Conservation (phyloP, 2,329 filamentous ascomycete genomes). For the Verticillium dahliae region DNA sequence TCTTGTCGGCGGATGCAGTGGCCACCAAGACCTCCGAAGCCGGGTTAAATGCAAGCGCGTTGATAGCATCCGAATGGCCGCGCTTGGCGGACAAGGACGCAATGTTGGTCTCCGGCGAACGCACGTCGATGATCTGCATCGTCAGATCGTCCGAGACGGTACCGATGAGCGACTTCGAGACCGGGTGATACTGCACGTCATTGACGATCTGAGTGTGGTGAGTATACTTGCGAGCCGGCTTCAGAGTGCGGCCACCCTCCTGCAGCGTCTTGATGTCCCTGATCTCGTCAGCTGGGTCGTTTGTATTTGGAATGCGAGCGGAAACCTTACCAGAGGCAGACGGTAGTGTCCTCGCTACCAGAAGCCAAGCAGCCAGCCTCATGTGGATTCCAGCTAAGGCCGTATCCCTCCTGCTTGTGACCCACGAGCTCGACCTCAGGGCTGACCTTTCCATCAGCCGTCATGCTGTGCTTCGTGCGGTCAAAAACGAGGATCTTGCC, state of each 20-base stretch:
- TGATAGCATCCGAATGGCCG: constrained; percentile 88
- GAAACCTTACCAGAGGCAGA: constrained; percentile 71
- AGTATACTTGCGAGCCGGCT: constrained; percentile 69
- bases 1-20: constrained; percentile 92
- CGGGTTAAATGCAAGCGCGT: constrained; percentile 92
- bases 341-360: constrained; percentile 86
- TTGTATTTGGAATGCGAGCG: background rate
- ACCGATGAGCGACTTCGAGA: constrained; percentile 78
- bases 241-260: constrained; percentile 61
- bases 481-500: constrained; percentile 90
- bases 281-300: constrained; percentile 2
- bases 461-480: constrained; percentile 82
- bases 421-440: constrained; percentile 81
- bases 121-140: constrained; percentile 85
- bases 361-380: constrained; percentile 75
- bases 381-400: constrained; percentile 87
- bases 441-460: constrained; percentile 67
- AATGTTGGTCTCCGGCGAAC: constrained; percentile 57
- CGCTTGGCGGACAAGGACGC: constrained; percentile 63
- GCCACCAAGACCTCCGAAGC: constrained; percentile 84
- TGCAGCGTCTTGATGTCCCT: constrained; percentile 78
- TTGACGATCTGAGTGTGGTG: constrained; percentile 91
- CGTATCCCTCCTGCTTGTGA: constrained; percentile 85
- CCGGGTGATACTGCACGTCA: constrained; percentile 91
- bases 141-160: constrained; percentile 94